Evolutionary conservation across 2,329 filamentous ascomycete species (phyloP), one percentile per base, ranked within the genome.

Genomic region (Cytospora paraplurivora): DNA sequence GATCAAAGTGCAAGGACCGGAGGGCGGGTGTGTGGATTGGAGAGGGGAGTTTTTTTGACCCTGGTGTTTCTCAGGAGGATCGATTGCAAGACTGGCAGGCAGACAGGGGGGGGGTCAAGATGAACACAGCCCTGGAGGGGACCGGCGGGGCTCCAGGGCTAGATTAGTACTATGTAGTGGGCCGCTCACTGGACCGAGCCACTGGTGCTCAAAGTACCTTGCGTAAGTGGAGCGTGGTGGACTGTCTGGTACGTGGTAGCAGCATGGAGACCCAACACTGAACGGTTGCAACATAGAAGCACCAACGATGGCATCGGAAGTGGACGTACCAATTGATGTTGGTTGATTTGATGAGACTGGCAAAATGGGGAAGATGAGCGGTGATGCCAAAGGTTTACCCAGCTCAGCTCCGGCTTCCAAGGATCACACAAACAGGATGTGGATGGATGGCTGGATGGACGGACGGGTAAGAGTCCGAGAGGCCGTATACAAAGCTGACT

Each of bases 11-110:
- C 58, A 57, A 66, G 53, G 61, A 57, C 58, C 57, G 44, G 49
- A 53, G 57, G 27, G 62, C 51, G 57, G 61, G 50, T 56, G 56
- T 54, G 62, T 61, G 64, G 56, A 60, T 54, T 66, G 62, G 64
- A 66, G 61, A 51, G 61, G 64, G 64, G 56, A 60, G 62, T 66
- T 66, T 66, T 63, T 66, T 66, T 63, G 64, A 60, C 61, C 56
- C 38, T 55, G 62, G 59, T 37, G 44, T 52, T 57, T 47, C 35
- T 59, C 61, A 60, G 59, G 61, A 64, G 62, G 57, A 55, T 56
- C 53, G 50, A 55, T 38, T 65, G 56, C 27, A 63, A 66, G 54
- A 38, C 55, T 55, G 54, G 55, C 37, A 37, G 51, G 53, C 52
- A 37, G 51, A 49, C 52, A 38, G 59, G 34, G 53, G 53, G 44